Conservation (phyloP, 2,329 filamentous ascomycete genomes). For the Cordyceps militaris region DNA sequence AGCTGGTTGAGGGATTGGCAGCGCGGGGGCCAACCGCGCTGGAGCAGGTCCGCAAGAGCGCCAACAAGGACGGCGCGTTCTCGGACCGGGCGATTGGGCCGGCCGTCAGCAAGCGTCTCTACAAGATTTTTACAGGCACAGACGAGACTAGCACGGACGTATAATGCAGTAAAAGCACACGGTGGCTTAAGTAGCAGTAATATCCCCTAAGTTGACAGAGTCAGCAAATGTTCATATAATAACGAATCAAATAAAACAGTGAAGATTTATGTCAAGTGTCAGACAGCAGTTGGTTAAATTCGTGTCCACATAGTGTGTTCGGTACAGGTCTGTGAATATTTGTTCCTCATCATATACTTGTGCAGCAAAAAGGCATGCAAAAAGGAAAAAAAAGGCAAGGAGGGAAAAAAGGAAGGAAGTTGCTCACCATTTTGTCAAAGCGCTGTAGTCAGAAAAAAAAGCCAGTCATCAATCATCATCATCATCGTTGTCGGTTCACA, state of each 20-base stretch:
- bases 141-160: slow-evolving; percentile 51
- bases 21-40: slow-evolving; percentile 51
- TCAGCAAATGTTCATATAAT: slow-evolving; percentile 5
- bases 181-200: neutral
- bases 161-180: slow-evolving; percentile 19
- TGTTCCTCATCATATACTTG: slow-evolving; percentile 58
- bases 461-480: slow-evolving; percentile 33
- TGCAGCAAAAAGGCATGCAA: slow-evolving; percentile 4
- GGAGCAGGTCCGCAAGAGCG: slow-evolving; percentile 52
- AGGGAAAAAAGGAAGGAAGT: slow-evolving; percentile 4
- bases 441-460: slow-evolving; percentile 15
- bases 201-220: neutral
- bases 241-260: slow-evolving; percentile 12
- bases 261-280: slow-evolving; percentile 33
- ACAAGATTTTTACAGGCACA: slow-evolving; percentile 51
- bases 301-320: slow-evolving; percentile 62
- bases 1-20: slow-evolving; percentile 54
- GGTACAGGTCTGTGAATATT: slow-evolving; percentile 79
- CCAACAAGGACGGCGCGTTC: slow-evolving; percentile 49
- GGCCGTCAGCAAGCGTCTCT: slow-evolving; percentile 51
- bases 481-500: slow-evolving; percentile 18
- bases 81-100: slow-evolving; percentile 50
- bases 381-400: neutral
- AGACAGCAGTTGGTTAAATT: slow-evolving; percentile 79
- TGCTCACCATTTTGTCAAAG: no score